Evolutionary conservation across 768 basidiomycete genomes (phyloP), one percentile per base, ranked within the genome.

Genomic region (Hypholoma sublateritium): DNA sequence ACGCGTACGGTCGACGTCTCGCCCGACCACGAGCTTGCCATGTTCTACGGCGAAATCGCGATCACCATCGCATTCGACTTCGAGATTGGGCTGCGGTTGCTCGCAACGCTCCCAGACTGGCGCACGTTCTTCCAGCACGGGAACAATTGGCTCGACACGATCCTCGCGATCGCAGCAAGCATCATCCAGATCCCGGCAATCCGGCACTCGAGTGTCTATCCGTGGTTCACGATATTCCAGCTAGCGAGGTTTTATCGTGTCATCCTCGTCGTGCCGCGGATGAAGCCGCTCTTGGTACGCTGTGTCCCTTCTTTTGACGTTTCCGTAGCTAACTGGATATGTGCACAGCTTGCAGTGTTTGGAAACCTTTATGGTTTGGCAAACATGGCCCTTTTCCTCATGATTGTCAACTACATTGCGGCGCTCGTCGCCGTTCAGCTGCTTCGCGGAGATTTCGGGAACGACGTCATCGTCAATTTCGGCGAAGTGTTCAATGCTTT

Each of bases 151-250:
- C 70, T 95, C 41, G 96, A 98, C 68, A 67, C 86, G 22, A 70
- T 85, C 2, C 78, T 98, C 16, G 95, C 91, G 0, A 67, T 96
- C 37, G 82, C 79, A 0, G 86, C 87, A 11, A 88, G 79, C 45
- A 73, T 95, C 64, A 91, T 97, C 13, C 93, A 95, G 68, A 87
- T 97, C 28, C 95, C 96, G 0, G 78, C 66, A 14, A 87, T 98
- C 21, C 80, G 81, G 52, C 58, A 78, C 8, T 87, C 87, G 5
- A 57, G 63, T 6, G 76, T 86, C 3, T 96, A 95, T 65, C 82
- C 88, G 0, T 98, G 96, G 96, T 80, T 97, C 61, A 96, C 92
- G 2, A 80, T 90, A 28, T 91, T 98, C 64, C 91, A 93, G 68
- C 75, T 97, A 13, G 77, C 78, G 62, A 78, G 95, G 64, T 98